Conservation (phyloP, 306 rosid species). For the Prunus armeniaca region DNA sequence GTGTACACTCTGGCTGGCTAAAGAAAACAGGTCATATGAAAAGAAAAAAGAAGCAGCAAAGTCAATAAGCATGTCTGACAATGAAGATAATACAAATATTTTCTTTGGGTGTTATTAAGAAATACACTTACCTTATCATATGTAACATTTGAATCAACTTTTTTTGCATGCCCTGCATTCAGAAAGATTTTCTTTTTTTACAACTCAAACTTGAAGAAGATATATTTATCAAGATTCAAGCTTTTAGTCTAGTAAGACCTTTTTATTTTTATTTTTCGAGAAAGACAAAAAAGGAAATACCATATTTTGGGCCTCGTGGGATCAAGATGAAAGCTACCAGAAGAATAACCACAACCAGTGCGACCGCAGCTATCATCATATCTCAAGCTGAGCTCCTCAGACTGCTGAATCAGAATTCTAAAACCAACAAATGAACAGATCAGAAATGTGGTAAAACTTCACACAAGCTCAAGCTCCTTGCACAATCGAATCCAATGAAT, state of each 20-base stretch:
- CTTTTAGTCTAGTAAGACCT: neutral
- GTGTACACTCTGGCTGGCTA: constrained; percentile 58
- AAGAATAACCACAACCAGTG: constrained; percentile 48
- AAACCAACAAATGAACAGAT: neutral
- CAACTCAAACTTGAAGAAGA: neutral
- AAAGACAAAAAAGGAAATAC: constrained; percentile 9
- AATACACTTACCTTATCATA: constrained; percentile 38
- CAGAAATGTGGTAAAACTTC: neutral
- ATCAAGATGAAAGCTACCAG: constrained; percentile 42
- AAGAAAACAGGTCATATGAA: constrained; percentile 9
- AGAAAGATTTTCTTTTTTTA: neutral
- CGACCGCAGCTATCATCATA: constrained; percentile 52
- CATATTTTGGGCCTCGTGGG: constrained; percentile 43
- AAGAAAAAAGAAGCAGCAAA: constrained; percentile 4
- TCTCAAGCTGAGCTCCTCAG: constrained; percentile 17
- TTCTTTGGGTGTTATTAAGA: neutral
- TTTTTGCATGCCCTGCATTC: constrained; percentile 42
- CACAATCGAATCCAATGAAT: neutral
- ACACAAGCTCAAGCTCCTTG: neutral
- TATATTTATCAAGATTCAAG: neutral
- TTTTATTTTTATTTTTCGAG: neutral
- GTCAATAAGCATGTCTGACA: neutral
- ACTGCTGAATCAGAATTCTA: constrained; percentile 30
- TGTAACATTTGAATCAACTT: constrained; percentile 28
- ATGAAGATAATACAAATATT: neutral